phyloP scores from a whole-genome alignment of 2,329 filamentous ascomycete genomes.

The Elsinoe batatas region DNA sequence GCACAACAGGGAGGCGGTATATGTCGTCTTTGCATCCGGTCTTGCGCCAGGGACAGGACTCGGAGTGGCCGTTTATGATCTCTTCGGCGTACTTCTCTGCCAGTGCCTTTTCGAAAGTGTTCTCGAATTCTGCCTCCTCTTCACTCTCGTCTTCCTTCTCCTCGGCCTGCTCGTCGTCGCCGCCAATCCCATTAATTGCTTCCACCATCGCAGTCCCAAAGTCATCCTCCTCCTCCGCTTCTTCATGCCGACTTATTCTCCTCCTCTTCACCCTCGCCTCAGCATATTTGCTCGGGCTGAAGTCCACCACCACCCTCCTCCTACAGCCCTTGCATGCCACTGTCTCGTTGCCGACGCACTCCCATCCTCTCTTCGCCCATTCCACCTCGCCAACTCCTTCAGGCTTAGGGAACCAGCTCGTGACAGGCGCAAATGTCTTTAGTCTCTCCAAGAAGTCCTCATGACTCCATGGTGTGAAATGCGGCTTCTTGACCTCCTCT shows the following conservation, averaged over 20 bases:
- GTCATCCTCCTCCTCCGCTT: neutral
- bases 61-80: conserved; percentile 64
- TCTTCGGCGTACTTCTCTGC: conserved; percentile 66
- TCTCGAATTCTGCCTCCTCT: conserved; percentile 32
- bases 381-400: conserved; percentile 76
- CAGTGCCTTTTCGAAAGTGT: conserved; percentile 48
- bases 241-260: conserved; percentile 39
- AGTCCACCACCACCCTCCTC: conserved; percentile 70
- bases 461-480: conserved; percentile 77
- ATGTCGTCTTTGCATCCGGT: conserved; percentile 75
- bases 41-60: conserved; percentile 77
- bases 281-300: conserved; percentile 40
- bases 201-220: conserved; percentile 11
- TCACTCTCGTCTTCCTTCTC: conserved; percentile 34
- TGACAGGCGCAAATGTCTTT: conserved; percentile 81
- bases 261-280: conserved; percentile 39
- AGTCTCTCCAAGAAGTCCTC: conserved; percentile 70
- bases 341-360: conserved; percentile 71
- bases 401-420: conserved; percentile 89
- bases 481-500: neutral
- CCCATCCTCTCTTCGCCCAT: conserved; percentile 92
- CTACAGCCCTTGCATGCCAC: conserved; percentile 76
- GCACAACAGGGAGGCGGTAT: conserved; percentile 45
- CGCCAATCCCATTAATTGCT: conserved; percentile 10
- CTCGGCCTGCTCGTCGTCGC: neutral